Evolutionary conservation across 164 flowering plant species (phyloP).

Genomic region (Chimonanthus salicifolius): DNA sequence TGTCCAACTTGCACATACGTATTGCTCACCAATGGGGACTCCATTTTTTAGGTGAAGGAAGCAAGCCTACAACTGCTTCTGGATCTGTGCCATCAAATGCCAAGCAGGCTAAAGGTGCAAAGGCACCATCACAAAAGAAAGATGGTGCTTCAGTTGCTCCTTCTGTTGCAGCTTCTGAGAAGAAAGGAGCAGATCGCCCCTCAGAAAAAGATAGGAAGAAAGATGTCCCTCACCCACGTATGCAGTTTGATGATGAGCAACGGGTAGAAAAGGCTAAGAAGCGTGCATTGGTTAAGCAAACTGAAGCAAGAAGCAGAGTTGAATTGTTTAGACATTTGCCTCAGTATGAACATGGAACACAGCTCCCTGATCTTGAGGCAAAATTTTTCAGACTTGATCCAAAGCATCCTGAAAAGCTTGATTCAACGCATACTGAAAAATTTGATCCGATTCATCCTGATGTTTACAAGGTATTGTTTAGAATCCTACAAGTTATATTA

Average conservation of each 20-base stretch:
- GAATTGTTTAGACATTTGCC: constrained; percentile 74
- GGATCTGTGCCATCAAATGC: constrained; percentile 32
- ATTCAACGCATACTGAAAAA: constrained; percentile 12
- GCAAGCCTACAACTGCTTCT: constrained; percentile 33
- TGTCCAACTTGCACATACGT: not conserved
- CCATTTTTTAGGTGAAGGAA: constrained; percentile 20
- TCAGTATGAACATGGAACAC: constrained; percentile 93
- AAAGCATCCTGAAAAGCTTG: constrained; percentile 48
- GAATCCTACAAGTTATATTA: no score
- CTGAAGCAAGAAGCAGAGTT: constrained; percentile 85
- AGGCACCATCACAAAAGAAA: constrained; percentile 45
- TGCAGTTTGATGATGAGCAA: constrained; percentile 71
- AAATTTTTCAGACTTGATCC: constrained; percentile 81
- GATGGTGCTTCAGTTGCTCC: constrained; percentile 36
- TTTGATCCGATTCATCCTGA: constrained; percentile 87
- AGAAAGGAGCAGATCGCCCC: constrained; percentile 59
- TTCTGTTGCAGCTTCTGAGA: constrained; percentile 44
- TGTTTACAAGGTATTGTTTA: constrained; percentile 68
- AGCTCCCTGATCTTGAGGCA: constrained; percentile 80
- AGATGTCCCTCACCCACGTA: constrained; percentile 72
- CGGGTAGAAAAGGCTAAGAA: constrained; percentile 89
- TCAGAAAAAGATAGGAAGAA: constrained; percentile 83
- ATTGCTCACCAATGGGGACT: not conserved
- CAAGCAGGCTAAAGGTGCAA: constrained; percentile 46
- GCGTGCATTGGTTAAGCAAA: constrained; percentile 79